A percentile compares a stretch with the other conserved stretches of the same genome.
phyloP scores from a whole-genome alignment of 2,329 filamentous ascomycete species.

The Orbilia javanica region DNA sequence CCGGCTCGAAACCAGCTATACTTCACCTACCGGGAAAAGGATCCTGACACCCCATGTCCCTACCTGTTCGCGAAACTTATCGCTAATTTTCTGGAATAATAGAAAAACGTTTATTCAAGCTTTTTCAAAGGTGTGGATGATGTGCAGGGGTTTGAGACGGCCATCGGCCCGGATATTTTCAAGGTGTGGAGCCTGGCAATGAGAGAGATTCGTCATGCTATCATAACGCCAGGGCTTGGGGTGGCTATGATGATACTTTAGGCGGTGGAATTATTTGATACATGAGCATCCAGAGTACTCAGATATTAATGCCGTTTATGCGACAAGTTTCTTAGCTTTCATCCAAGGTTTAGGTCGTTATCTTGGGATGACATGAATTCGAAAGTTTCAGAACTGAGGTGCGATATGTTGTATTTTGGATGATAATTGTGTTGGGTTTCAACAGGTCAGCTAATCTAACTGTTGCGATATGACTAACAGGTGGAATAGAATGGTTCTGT shows the following conservation, averaged over 20 bases:
- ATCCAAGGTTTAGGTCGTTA: neutral
- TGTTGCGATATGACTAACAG: neutral
- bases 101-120: conserved; percentile 33
- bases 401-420: conserved; percentile 9
- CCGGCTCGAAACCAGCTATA: conserved; percentile 15
- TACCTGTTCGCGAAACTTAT: conserved; percentile 1
- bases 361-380: neutral
- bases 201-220: conserved; percentile 30
- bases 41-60: conserved; percentile 1
- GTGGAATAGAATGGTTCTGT: neutral
- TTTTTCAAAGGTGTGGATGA: conserved; percentile 41
- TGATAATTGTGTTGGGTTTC: neutral
- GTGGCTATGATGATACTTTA: neutral
- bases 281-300: neutral
- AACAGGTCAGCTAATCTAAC: no score
- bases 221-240: conserved; percentile 11
- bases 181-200: conserved; percentile 32
- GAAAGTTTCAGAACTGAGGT: neutral
- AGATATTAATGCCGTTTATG: neutral
- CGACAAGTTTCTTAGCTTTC: neutral
- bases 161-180: conserved; percentile 47
- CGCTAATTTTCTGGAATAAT: conserved; percentile 32
- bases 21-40: neutral
- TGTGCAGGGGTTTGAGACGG: conserved; percentile 36
- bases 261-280: neutral